phyloP scores from a whole-genome alignment of 2,329 filamentous ascomycete genomes.

The Pseudogymnoascus sp. region DNA sequence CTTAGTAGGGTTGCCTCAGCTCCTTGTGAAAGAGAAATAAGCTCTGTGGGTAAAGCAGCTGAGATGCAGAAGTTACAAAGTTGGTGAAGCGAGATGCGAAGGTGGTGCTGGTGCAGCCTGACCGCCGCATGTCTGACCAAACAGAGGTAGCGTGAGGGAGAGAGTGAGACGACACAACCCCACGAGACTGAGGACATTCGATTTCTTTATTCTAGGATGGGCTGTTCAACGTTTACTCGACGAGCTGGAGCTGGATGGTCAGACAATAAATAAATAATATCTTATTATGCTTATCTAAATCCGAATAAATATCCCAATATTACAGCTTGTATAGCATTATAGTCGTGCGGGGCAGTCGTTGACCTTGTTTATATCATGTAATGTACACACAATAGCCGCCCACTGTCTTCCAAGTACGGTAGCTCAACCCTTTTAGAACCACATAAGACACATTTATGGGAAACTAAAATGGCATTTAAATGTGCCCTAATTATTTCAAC shows the following conservation, averaged over 20 bases:
- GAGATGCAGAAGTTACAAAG: conserved; percentile 10
- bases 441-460: not conserved
- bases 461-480: not conserved
- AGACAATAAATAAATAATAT: not conserved
- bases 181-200: conserved; percentile 1
- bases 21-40: conserved; percentile 5
- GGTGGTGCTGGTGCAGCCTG: conserved; percentile 8
- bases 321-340: not conserved
- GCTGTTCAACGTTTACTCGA: not conserved
- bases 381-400: not conserved
- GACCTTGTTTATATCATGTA: conserved; percentile 6
- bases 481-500: not conserved
- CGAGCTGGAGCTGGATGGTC: not conserved
- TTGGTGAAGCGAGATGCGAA: conserved; percentile 9
- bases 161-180: not conserved
- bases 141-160: not conserved
- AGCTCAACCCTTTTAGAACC: not conserved
- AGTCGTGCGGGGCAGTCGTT: not conserved
- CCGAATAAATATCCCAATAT: not conserved
- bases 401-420: not conserved
- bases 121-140: conserved; percentile 7
- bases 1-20: not conserved
- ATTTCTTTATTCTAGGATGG: conserved; percentile 4
- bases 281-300: not conserved
- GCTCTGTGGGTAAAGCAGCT: conserved; percentile 9